Percentiles rank a stretch among this genome's conserved stretches.
phyloP scores from a whole-genome alignment of 2,329 filamentous ascomycete species.

The Colletotrichum lupini region DNA sequence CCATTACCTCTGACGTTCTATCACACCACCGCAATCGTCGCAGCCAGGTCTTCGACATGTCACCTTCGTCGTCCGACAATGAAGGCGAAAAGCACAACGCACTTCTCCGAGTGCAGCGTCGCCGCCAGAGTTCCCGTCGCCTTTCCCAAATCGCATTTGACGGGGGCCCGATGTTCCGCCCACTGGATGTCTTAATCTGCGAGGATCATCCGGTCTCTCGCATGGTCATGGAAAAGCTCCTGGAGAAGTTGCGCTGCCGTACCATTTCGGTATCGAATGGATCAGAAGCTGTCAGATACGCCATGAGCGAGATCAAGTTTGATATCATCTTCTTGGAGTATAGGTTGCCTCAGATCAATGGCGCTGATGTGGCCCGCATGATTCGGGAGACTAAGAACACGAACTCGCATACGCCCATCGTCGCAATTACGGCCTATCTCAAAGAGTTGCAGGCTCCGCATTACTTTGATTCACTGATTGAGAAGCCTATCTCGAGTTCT shows the following conservation, averaged over 20 bases:
- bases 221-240: conserved; percentile 97
- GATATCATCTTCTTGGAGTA: conserved; percentile 99
- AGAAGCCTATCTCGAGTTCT: conserved; percentile 94
- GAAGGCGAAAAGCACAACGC: conserved; percentile 94
- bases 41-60: conserved; percentile 96
- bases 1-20: conserved; percentile 74
- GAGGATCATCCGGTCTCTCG: conserved; percentile 97
- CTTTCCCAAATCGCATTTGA: conserved; percentile 90
- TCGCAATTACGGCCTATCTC: conserved; percentile 97
- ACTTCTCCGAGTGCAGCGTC: conserved; percentile 88
- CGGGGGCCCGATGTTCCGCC: conserved; percentile 87
- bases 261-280: conserved; percentile 93
- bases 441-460: conserved; percentile 96
- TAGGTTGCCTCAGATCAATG: conserved; percentile 93
- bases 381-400: conserved; percentile 96
- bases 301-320: conserved; percentile 97
- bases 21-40: conserved; percentile 86
- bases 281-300: conserved; percentile 90
- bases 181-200: conserved; percentile 93
- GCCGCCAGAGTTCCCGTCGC: conserved; percentile 93
- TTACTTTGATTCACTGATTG: conserved; percentile 94
- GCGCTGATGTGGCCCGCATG: conserved; percentile 96
- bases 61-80: conserved; percentile 96
- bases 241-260: conserved; percentile 94
- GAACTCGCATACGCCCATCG: conserved; percentile 93